phyloP scores from a whole-genome alignment of 768 basidiomycete genomes.

The Agaricus bisporus region DNA sequence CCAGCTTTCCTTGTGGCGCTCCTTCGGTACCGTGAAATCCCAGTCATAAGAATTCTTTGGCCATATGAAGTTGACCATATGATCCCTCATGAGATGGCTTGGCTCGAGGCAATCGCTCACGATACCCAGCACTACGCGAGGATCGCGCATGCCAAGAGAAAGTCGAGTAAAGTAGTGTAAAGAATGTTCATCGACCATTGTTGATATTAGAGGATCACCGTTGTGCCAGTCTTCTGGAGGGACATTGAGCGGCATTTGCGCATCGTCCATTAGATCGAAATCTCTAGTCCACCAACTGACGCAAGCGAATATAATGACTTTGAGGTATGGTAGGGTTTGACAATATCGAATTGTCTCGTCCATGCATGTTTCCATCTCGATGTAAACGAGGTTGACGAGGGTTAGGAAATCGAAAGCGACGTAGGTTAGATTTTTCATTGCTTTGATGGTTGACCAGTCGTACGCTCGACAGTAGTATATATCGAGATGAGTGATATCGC shows the following conservation, averaged over 20 bases:
- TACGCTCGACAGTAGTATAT: background rate
- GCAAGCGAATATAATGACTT: constrained; percentile 5
- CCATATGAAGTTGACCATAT: constrained; percentile 4
- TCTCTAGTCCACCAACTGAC: background rate
- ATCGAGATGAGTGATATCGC: constrained; percentile 7
- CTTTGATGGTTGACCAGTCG: constrained; percentile 5
- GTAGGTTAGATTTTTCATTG: background rate
- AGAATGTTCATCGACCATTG: background rate
- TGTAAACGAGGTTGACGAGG: background rate
- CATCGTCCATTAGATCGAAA: constrained; percentile 6
- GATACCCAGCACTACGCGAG: constrained; percentile 2
- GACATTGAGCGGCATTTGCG: background rate
- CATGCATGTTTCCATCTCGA: constrained; percentile 2
- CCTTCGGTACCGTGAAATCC: constrained; percentile 3
- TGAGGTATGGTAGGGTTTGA: background rate
- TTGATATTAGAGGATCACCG: background rate
- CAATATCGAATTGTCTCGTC: background rate
- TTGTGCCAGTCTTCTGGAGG: background rate
- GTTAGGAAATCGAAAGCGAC: constrained; percentile 2
- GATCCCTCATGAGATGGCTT: constrained; percentile 2
- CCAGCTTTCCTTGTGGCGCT: constrained; percentile 3
- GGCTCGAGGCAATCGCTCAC: background rate
- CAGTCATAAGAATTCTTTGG: constrained; percentile 6
- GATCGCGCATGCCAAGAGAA: constrained; percentile 4
- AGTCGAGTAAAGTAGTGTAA: constrained; percentile 5